Evolutionary conservation across 176 grass and related monocot species (phyloP).

Genomic region (Oryza coarctata): DNA sequence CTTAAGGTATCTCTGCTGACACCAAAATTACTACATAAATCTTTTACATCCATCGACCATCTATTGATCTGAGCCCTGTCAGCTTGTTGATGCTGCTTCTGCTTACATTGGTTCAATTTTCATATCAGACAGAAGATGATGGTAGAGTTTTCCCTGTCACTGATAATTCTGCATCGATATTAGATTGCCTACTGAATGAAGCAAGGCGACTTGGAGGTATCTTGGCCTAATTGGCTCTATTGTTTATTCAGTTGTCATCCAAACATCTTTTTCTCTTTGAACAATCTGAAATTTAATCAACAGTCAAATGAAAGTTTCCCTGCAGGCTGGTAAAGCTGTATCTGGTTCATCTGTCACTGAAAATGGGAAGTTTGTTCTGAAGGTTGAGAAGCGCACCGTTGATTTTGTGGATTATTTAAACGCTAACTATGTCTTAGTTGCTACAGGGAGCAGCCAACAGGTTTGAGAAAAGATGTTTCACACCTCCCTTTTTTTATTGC

Average conservation of each 20-base stretch:
- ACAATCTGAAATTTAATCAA: slow-evolving; percentile 37
- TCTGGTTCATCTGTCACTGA: slow-evolving; percentile 53
- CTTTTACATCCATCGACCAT: slow-evolving; percentile 4
- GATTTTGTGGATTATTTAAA: slow-evolving; percentile 70
- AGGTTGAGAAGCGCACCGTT: slow-evolving; percentile 71
- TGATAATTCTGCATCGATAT: slow-evolving; percentile 72
- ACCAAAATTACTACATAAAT: not conserved
- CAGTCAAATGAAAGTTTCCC: slow-evolving; percentile 58
- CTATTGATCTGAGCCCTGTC: not conserved
- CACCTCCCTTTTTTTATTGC: not conserved
- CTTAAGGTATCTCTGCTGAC: slow-evolving; percentile 63
- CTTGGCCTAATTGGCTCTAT: slow-evolving; percentile 10
- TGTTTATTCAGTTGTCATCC: not conserved
- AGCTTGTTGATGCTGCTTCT: not conserved
- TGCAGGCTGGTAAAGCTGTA: slow-evolving; percentile 85
- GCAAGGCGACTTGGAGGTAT: slow-evolving; percentile 75
- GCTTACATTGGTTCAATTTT: not conserved
- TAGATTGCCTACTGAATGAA: slow-evolving; percentile 89
- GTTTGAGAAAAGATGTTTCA: slow-evolving; percentile 31
- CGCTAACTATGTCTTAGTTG: slow-evolving; percentile 68
- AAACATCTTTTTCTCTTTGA: not conserved
- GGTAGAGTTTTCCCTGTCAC: slow-evolving; percentile 88
- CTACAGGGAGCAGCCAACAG: slow-evolving; percentile 78
- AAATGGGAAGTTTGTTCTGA: slow-evolving; percentile 58
- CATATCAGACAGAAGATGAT: slow-evolving; percentile 71